Base-by-base conservation (phyloP, 306 rosid genomes). In the Biancaea sappan region DNA sequence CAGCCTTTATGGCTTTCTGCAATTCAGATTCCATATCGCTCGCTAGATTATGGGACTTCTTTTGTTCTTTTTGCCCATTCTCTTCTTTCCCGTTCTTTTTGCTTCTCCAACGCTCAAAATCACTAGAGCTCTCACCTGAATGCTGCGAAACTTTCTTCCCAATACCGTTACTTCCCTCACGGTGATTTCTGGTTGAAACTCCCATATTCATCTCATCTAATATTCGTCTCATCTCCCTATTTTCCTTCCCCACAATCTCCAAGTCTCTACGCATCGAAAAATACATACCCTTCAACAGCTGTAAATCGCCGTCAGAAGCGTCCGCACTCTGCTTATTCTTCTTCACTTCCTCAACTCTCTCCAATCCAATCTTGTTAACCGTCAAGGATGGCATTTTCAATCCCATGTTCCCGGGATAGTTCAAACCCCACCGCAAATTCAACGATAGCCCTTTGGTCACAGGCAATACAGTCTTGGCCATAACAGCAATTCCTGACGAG, bases 1-100 rank as follows among this genome's bases (percentile, higher is more conserved):
- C 92, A 64, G 90, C 94, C 76, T 85, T 90, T 53, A 94, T 87
- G 51, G 97, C 97, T 79, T 86, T 90, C 89, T 94, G 78, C 89
- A 94, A 80, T 78, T 94, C 93, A 18, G 90, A 88, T 77, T 94
- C 96, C 66, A 94, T 46, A 63, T 94, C 90, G 47, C 81, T 78
- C 7, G 50, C 86, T 12, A 63, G 76, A 63, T 32, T 78, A 1
- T 60, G 73, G 2, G 86, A 51, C 86, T 79, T 87, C 52, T 76
- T 85, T 61, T 67, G 32, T 51, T 86, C 87, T 65, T 56, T 81
- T 76, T 71, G 68, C 18, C 71, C 88, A 50, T 59, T 87, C 72
- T 82, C 91, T 78, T 85, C 87, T 71, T 81, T 78, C 2, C 44
- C 85, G 77, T 61, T 78, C 73, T 65, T 91, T 43, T 72, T 82